Evolutionary conservation across 2,329 filamentous ascomycete species (phyloP).

Genomic region (Curvularia lunata): DNA sequence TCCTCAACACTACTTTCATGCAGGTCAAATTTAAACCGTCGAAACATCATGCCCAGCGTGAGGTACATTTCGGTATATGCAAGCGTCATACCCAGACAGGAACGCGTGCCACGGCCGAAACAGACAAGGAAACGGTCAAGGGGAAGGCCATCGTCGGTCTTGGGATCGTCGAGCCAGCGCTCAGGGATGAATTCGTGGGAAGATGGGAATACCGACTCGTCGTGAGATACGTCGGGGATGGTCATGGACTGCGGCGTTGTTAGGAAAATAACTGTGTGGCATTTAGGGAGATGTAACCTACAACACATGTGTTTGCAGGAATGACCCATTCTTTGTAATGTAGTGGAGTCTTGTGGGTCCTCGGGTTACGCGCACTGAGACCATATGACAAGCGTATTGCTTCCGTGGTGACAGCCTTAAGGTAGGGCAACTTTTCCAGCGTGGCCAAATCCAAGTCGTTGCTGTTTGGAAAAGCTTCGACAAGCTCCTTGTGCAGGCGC

Average conservation of each 20-base stretch:
- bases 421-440: constrained; percentile 22
- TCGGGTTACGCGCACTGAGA: constrained; percentile 48
- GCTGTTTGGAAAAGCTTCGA: constrained; percentile 37
- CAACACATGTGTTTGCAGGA: constrained; percentile 45
- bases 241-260: constrained; percentile 36
- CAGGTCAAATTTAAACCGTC: constrained; percentile 41
- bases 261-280: neutral
- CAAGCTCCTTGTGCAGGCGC: constrained; percentile 41
- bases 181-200: constrained; percentile 46
- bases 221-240: constrained; percentile 45
- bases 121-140: constrained; percentile 51
- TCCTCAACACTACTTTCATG: constrained; percentile 38
- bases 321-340: constrained; percentile 40
- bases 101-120: constrained; percentile 52
- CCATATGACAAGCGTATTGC: constrained; percentile 49
- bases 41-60: constrained; percentile 44
- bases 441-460: constrained; percentile 29
- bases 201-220: constrained; percentile 25
- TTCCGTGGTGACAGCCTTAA: constrained; percentile 34
- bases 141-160: constrained; percentile 39
- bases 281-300: constrained; percentile 1
- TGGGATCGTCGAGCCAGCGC: constrained; percentile 48
- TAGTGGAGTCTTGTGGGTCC: constrained; percentile 35
- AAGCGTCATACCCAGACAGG: constrained; percentile 53
- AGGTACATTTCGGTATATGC: constrained; percentile 46